Percentiles rank a stretch among this genome's conserved stretches.
phyloP scores from a whole-genome alignment of 2,329 filamentous ascomycete species.

The Aureobasidium sp. region DNA sequence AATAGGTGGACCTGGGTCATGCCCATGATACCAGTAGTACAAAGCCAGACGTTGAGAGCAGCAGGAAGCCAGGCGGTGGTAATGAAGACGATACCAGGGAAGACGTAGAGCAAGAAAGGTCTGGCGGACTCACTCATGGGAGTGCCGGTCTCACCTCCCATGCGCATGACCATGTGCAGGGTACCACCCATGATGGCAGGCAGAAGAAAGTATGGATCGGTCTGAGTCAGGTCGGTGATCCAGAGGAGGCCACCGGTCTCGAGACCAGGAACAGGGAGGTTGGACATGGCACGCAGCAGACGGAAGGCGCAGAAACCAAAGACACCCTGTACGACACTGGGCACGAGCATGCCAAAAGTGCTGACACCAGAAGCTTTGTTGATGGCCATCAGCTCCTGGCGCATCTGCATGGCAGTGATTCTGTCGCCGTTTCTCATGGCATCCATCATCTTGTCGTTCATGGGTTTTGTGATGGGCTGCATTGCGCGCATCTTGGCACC shows the following conservation, averaged over 20 bases:
- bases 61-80: constrained; percentile 52
- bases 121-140: constrained; percentile 28
- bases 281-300: constrained; percentile 64
- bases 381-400: constrained; percentile 44
- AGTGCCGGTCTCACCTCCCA: constrained; percentile 45
- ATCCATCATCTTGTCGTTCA: constrained; percentile 49
- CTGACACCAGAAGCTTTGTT: constrained; percentile 51
- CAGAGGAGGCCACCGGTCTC: constrained; percentile 65
- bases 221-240: constrained; percentile 68
- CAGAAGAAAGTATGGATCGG: constrained; percentile 72
- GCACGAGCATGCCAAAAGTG: constrained; percentile 44
- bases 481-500: constrained; percentile 56
- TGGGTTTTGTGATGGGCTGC: constrained; percentile 49
- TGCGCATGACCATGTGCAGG: constrained; percentile 30
- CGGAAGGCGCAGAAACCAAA: constrained; percentile 77
- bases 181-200: constrained; percentile 42
- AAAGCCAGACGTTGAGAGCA: constrained; percentile 58
- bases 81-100: constrained; percentile 48
- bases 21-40: constrained; percentile 37
- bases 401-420: constrained; percentile 39
- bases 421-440: constrained; percentile 41
- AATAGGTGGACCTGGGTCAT: constrained; percentile 35
- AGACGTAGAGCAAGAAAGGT: constrained; percentile 37
- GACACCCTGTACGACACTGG: constrained; percentile 56
- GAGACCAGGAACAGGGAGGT: constrained; percentile 73